These are phyloP conservation scores for Esteya vermicola DNA, from an alignment of 2,329 filamentous ascomycete species.

Conservation along the genomic window DNA sequence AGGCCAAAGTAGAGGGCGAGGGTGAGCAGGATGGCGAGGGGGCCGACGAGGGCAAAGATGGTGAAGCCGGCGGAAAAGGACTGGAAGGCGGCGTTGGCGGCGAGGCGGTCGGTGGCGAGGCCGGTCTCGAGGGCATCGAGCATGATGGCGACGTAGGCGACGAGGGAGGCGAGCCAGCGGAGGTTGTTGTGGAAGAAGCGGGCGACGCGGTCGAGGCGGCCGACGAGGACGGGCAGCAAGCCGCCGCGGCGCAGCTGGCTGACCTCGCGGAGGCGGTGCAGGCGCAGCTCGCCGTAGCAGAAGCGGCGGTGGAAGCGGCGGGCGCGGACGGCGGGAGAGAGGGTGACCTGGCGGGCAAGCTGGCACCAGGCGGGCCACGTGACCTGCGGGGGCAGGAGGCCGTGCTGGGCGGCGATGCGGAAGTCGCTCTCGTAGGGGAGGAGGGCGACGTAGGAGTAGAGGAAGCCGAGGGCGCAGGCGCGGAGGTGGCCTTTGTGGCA, in stretches of 20 bases:
- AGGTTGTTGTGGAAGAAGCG: constrained; percentile 28
- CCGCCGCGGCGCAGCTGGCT: constrained; percentile 17
- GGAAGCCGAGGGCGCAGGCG: constrained; percentile 21
- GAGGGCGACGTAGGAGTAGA: constrained; percentile 23
- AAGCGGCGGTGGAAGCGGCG: constrained; percentile 21
- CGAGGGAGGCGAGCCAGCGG: constrained; percentile 21
- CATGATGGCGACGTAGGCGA: constrained; percentile 28
- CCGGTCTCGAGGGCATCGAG: constrained; percentile 36
- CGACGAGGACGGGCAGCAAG: constrained; percentile 11
- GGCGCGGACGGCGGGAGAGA: constrained; percentile 15
- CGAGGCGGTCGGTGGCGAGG: constrained; percentile 20
- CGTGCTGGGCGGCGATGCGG: constrained; percentile 18
- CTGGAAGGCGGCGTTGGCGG: constrained; percentile 23
- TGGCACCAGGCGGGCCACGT: constrained; percentile 24
- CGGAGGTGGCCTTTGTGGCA: constrained; percentile 11
- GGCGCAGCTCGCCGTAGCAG: constrained; percentile 25
- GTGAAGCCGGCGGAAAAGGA: constrained; percentile 30
- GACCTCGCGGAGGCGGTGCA: constrained; percentile 23
- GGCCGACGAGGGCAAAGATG: constrained; percentile 29
- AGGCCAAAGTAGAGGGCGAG: constrained; percentile 9
- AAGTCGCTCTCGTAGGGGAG: constrained; percentile 24
- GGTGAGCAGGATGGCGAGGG: constrained; percentile 14
- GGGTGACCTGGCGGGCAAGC: constrained; percentile 17
- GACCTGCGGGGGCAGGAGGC: constrained; percentile 20
- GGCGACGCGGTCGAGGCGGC: constrained; percentile 18